Conservation (phyloP, 2,329 filamentous ascomycete species). For the Hypoxylon sp. region DNA sequence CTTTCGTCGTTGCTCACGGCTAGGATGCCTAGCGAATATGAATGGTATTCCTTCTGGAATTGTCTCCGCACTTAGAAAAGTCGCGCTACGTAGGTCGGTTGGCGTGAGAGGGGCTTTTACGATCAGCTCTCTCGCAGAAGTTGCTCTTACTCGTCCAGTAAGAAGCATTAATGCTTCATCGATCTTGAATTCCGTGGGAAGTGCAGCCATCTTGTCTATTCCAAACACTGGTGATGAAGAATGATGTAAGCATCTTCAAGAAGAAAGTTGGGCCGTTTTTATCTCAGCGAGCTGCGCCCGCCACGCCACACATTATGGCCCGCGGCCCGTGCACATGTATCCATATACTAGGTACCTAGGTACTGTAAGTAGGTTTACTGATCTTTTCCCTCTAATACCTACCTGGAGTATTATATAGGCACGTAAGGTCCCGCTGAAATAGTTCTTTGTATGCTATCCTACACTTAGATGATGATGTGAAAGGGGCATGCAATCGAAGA, state of each 20-base stretch:
- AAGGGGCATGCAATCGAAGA: not conserved
- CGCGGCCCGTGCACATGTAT: no score
- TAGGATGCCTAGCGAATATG: constrained; percentile 23
- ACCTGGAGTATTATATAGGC: not conserved
- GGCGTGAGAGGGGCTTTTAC: constrained; percentile 23
- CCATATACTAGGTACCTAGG: no score
- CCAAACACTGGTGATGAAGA: constrained; percentile 22
- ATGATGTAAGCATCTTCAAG: constrained; percentile 17
- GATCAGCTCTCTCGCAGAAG: constrained; percentile 26
- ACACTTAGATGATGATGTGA: not conserved
- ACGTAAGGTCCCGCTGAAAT: not conserved
- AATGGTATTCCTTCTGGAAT: constrained; percentile 32
- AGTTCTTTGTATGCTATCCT: not conserved
- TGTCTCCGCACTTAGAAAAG: constrained; percentile 24
- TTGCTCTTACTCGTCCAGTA: constrained; percentile 25
- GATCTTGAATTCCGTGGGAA: constrained; percentile 24
- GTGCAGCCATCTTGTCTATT: constrained; percentile 23
- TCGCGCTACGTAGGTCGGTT: constrained; percentile 23
- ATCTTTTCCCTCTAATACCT: not conserved
- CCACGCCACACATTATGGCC: no score
- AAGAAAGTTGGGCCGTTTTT: constrained; percentile 11
- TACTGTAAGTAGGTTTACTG: not conserved
- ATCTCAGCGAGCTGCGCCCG: no score
- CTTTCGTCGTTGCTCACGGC: constrained; percentile 22
- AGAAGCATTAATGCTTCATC: constrained; percentile 27